Evolutionary conservation across 805 yeast genomes (phyloP).

Genomic region (Lipomyces sp.): DNA sequence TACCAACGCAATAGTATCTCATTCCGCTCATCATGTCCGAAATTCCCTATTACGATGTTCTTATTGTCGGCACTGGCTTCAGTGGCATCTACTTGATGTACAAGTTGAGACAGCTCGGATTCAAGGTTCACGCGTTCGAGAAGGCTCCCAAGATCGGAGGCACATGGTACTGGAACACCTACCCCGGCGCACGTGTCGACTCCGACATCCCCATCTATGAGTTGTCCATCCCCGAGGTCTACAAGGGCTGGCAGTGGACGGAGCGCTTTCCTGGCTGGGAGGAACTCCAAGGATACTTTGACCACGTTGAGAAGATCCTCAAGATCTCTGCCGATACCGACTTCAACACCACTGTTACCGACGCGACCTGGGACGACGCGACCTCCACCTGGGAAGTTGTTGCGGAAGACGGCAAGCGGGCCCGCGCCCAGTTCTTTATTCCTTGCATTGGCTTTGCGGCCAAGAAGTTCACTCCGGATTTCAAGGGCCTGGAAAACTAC

Average conservation of each 20-base stretch:
- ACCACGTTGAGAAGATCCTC: conserved; percentile 33
- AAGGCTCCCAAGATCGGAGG: conserved; percentile 30
- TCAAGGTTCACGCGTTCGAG: conserved; percentile 25
- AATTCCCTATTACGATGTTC: conserved; percentile 10
- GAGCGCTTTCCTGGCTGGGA: conserved; percentile 34
- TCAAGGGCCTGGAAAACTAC: conserved; percentile 30
- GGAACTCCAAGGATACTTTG: conserved; percentile 34
- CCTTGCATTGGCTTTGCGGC: conserved; percentile 31
- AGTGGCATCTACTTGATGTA: conserved; percentile 27
- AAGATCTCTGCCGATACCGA: conserved; percentile 32
- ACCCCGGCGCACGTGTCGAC: conserved; percentile 37
- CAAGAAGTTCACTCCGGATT: conserved; percentile 32
- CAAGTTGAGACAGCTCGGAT: conserved; percentile 30
- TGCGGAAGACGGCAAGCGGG: conserved; percentile 24
- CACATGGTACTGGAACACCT: conserved; percentile 33
- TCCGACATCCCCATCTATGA: conserved; percentile 35
- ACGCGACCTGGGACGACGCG: conserved; percentile 30
- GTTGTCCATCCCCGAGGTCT: conserved; percentile 33
- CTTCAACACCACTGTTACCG: conserved; percentile 30
- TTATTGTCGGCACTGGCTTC: conserved; percentile 13
- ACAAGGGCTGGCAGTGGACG: conserved; percentile 34
- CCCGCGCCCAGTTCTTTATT: conserved; percentile 16
- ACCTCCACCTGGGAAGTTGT: conserved; percentile 33
- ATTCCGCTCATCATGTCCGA: not conserved
- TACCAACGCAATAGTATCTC: no score